These are phyloP conservation scores for Rhododendron kiyosumense DNA, from an alignment of 148 eudicot species.

Conservation along the genomic window DNA sequence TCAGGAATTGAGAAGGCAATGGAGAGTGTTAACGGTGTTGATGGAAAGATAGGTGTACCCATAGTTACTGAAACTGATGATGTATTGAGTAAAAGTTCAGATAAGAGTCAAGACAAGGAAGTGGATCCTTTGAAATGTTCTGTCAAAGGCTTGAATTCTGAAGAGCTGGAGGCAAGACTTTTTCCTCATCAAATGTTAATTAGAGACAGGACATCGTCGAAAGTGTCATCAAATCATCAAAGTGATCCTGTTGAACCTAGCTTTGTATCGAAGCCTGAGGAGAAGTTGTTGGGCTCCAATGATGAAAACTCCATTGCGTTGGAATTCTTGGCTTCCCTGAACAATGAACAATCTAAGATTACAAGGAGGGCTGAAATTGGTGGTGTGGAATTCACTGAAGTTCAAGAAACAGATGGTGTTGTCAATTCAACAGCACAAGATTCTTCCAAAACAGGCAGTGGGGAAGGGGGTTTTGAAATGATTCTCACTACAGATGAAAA, in stretches of 20 bases:
- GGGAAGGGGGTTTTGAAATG: conserved; percentile 27
- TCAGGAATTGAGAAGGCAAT: conserved; percentile 91
- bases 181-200: conserved; percentile 80
- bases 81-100: background rate
- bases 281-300: conserved; percentile 18
- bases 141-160: conserved; percentile 50
- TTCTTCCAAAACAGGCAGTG: conserved; percentile 20
- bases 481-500: conserved; percentile 53
- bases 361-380: conserved; percentile 11
- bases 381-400: conserved; percentile 16
- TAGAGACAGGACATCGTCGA: conserved; percentile 34
- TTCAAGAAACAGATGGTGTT: conserved; percentile 43
- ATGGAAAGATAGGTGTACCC: conserved; percentile 12
- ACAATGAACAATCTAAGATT: conserved; percentile 31
- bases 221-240: conserved; percentile 13
- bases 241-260: conserved; percentile 4
- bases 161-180: conserved; percentile 74
- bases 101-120: conserved; percentile 7
- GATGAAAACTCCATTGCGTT: conserved; percentile 41
- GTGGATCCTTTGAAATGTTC: conserved; percentile 25
- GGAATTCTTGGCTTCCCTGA: conserved; percentile 51
- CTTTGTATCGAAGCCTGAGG: conserved; percentile 20
- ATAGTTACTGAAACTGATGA: conserved; percentile 16
- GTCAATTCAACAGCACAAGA: conserved; percentile 29
- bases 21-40: conserved; percentile 42